Conservation (phyloP, 495 filamentous ascomycete genomes). For the Penicillium verhagenii region DNA sequence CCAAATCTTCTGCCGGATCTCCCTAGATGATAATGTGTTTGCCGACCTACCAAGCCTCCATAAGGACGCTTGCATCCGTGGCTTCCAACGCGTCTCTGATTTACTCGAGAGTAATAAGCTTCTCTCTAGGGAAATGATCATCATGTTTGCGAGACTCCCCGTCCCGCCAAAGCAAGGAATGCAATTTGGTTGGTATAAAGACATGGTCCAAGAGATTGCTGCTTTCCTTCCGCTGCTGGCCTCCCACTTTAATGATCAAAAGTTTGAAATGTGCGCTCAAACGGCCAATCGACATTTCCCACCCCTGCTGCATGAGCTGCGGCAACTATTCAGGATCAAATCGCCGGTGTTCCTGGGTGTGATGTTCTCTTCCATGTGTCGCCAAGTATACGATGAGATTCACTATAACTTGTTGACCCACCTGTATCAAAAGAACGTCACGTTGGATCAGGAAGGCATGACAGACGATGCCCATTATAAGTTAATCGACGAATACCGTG, state of each 20-base stretch:
- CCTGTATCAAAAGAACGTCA: not conserved
- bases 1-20: conserved; percentile 60
- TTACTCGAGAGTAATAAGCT: conserved; percentile 7
- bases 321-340: conserved; percentile 43
- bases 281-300: conserved; percentile 50
- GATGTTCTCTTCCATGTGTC: conserved; percentile 55
- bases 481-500: conserved; percentile 7
- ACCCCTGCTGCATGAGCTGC: conserved; percentile 60
- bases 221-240: conserved; percentile 17
- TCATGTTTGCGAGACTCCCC: conserved; percentile 3
- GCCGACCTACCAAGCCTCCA: conserved; percentile 16
- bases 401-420: not conserved
- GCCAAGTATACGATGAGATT: conserved; percentile 20
- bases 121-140: not conserved
- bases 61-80: not conserved
- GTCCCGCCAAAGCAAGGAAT: not conserved
- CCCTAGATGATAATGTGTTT: conserved; percentile 25
- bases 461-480: not conserved
- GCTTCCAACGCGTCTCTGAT: conserved; percentile 1
- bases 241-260: conserved; percentile 37
- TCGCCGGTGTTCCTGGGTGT: conserved; percentile 58
- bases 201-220: not conserved
- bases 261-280: conserved; percentile 16
- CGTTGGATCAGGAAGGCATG: not conserved
- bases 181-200: conserved; percentile 5